Percentiles rank a stretch among this genome's conserved stretches.
phyloP scores from a whole-genome alignment of 2,329 filamentous ascomycete species.

The Sclerotinia sclerotiorum region DNA sequence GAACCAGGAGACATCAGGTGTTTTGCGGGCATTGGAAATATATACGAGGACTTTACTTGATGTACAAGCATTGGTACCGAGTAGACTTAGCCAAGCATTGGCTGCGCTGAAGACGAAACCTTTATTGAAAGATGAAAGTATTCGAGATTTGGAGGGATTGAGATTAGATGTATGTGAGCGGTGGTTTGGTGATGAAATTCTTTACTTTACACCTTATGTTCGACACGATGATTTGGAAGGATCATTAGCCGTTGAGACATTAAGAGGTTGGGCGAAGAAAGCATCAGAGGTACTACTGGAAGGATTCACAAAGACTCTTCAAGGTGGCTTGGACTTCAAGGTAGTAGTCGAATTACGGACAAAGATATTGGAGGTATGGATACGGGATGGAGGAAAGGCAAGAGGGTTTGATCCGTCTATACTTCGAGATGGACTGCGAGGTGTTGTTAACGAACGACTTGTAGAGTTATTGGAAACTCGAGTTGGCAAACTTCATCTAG shows the following conservation, averaged over 20 bases:
- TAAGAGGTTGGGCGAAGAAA: slow-evolving; percentile 62
- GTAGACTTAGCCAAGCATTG: slow-evolving; percentile 68
- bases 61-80: slow-evolving; percentile 73
- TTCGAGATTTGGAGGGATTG: slow-evolving; percentile 67
- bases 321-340: slow-evolving; percentile 63
- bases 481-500: slow-evolving; percentile 61
- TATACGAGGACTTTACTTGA: slow-evolving; percentile 77
- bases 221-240: slow-evolving; percentile 73
- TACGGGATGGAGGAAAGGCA: slow-evolving; percentile 64
- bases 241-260: slow-evolving; percentile 57
- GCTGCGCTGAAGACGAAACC: slow-evolving; percentile 66
- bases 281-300: slow-evolving; percentile 59
- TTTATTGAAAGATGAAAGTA: slow-evolving; percentile 68
- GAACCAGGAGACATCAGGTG: slow-evolving; percentile 44
- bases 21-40: slow-evolving; percentile 66
- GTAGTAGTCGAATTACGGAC: slow-evolving; percentile 69
- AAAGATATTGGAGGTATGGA: slow-evolving; percentile 71
- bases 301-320: slow-evolving; percentile 62
- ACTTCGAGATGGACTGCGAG: slow-evolving; percentile 67
- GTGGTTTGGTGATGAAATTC: slow-evolving; percentile 82
- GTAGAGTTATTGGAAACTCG: slow-evolving; percentile 62
- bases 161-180: slow-evolving; percentile 73
- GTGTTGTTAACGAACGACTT: slow-evolving; percentile 67
- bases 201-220: slow-evolving; percentile 83
- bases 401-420: slow-evolving; percentile 66